These are phyloP conservation scores for Dipteronia dyeriana DNA, from an alignment of 345 rosid species.

Conservation along the genomic window DNA sequence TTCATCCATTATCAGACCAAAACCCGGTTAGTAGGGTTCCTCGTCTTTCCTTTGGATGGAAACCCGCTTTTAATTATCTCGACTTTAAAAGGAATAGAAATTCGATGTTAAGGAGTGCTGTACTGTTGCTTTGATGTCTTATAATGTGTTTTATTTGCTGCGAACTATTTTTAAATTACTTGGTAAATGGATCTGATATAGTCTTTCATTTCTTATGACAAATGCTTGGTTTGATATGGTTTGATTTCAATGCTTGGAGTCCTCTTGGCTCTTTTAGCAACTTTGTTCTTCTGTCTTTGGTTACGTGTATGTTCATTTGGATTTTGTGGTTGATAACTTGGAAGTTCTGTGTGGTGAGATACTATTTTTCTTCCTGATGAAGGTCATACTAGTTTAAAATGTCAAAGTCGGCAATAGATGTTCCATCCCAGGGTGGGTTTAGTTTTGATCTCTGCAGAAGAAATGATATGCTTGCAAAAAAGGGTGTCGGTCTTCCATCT, in stretches of 20 bases:
- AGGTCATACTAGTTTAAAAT: constrained; percentile 35
- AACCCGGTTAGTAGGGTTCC: neutral
- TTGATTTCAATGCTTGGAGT: neutral
- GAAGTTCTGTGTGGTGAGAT: neutral
- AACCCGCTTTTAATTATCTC: neutral
- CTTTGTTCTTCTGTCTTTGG: neutral
- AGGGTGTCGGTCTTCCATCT: constrained; percentile 67
- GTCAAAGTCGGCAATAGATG: constrained; percentile 50
- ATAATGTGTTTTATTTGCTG: neutral
- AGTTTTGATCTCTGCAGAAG: constrained; percentile 86
- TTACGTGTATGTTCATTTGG: neutral
- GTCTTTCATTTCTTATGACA: neutral
- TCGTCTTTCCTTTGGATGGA: neutral
- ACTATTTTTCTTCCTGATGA: neutral
- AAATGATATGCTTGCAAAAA: constrained; percentile 68
- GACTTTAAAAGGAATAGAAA: neutral
- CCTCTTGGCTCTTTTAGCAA: neutral
- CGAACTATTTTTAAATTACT: neutral
- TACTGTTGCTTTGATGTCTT: neutral
- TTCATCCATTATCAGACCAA: neutral
- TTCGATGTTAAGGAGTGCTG: neutral
- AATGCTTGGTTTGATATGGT: neutral
- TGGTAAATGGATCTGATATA: neutral
- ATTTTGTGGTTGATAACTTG: neutral
- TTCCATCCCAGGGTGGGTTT: constrained; percentile 73